Percentiles rank a stretch among this genome's conserved stretches.
phyloP scores from a whole-genome alignment of 108 stramenopile species.

The Epithemia pelagica region DNA sequence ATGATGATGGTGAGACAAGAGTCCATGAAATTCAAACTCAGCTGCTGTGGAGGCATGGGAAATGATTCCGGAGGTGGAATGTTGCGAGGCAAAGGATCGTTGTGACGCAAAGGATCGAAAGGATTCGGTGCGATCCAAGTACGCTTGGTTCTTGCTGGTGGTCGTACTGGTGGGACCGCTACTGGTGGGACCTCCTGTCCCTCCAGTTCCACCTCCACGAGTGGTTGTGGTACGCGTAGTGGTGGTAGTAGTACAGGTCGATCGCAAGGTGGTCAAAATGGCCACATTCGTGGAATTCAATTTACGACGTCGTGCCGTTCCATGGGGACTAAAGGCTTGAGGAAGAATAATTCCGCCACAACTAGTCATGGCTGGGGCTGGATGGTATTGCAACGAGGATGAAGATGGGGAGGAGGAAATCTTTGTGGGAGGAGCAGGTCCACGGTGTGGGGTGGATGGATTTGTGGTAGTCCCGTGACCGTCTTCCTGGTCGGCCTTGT shows the following conservation, averaged over 20 bases:
- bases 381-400: neutral
- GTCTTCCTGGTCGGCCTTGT: too few relatives aligned
- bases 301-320: neutral
- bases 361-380: neutral
- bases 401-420: neutral
- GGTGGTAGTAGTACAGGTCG: constrained; percentile 1
- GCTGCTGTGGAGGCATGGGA: constrained; percentile 1
- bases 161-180: too few relatives aligned
- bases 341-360: neutral
- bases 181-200: too few relatives aligned
- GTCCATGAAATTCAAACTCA: constrained; percentile 1
- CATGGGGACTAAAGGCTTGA: neutral
- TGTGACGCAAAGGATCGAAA: neutral
- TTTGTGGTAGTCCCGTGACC: too few relatives aligned
- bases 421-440: too few relatives aligned
- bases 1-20: neutral
- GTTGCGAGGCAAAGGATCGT: neutral
- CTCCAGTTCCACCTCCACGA: neutral
- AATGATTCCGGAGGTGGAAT: neutral
- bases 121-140: constrained; percentile 4
- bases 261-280: neutral
- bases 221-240: neutral
- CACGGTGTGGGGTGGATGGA: too few relatives aligned
- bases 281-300: neutral
- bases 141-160: too few relatives aligned